Percentiles rank a stretch among this genome's conserved stretches.
Evolutionary conservation across 768 basidiomycete species (phyloP).

Genomic region (Gloeophyllum trabeum): DNA sequence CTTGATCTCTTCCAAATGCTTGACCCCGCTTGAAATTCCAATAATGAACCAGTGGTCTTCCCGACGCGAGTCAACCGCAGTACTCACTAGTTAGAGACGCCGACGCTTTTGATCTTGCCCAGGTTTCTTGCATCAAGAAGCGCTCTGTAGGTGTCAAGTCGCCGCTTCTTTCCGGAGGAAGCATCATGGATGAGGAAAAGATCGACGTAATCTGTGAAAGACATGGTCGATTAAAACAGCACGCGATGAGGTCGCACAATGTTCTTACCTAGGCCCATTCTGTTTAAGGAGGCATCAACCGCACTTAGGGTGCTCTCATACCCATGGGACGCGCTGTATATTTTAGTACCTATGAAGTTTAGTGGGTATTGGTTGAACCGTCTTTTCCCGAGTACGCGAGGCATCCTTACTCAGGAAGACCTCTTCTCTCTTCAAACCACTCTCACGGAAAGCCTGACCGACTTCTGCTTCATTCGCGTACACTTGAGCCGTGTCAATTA

Average conservation of each 20-base stretch:
- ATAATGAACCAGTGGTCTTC: background rate
- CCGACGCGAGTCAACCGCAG: background rate
- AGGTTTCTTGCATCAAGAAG: slow-evolving; percentile 21
- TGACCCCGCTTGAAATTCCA: slow-evolving; percentile 10
- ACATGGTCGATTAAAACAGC: background rate
- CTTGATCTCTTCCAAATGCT: slow-evolving; percentile 17
- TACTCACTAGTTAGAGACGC: slow-evolving; percentile 41
- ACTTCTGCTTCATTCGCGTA: slow-evolving; percentile 1
- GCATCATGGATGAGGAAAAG: slow-evolving; percentile 37
- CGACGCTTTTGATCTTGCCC: slow-evolving; percentile 27
- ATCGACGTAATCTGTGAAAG: slow-evolving; percentile 27
- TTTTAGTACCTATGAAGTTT: background rate
- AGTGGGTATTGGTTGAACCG: background rate
- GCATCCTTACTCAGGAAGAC: background rate
- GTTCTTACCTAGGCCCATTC: background rate
- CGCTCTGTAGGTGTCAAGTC: slow-evolving; percentile 28
- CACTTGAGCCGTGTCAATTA: background rate
- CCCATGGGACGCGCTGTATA: background rate
- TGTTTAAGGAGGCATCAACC: background rate
- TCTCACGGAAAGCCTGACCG: slow-evolving; percentile 1
- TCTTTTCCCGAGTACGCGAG: background rate
- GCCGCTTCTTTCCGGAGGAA: slow-evolving; percentile 21
- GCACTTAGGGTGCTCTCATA: background rate
- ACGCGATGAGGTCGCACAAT: background rate
- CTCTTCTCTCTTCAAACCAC: slow-evolving; percentile 1